phyloP scores from a whole-genome alignment of 345 rosid species.

The Eucalyptus guilfoylei region DNA sequence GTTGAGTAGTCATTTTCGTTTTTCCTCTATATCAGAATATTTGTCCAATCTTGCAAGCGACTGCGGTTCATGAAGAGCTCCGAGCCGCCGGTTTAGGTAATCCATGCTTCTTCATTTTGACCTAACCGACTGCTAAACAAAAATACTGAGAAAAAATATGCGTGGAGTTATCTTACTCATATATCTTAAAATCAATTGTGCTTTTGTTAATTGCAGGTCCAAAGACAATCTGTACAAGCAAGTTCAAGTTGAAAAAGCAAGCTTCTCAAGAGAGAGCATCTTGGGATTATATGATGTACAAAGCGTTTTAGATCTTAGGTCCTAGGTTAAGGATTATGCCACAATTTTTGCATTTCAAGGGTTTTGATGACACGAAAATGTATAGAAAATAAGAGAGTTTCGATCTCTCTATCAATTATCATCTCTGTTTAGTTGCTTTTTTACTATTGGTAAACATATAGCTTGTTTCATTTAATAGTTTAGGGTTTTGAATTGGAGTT shows the following conservation, averaged over 20 bases:
- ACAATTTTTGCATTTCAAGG: background rate
- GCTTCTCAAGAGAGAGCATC: background rate
- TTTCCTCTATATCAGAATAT: slow-evolving; percentile 25
- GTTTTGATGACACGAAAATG: background rate
- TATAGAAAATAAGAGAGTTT: background rate
- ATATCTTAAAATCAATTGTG: too few species aligned
- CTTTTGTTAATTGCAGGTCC: slow-evolving; percentile 5
- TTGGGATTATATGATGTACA: slow-evolving; percentile 8
- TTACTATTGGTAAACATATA: background rate
- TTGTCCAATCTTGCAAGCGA: slow-evolving; percentile 53
- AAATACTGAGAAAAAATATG: background rate
- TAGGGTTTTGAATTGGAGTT: background rate
- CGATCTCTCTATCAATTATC: background rate
- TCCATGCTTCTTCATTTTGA: background rate
- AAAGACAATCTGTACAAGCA: slow-evolving; percentile 9
- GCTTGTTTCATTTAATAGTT: background rate
- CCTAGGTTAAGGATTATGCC: background rate
- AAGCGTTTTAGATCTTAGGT: background rate
- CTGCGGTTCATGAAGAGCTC: slow-evolving; percentile 52
- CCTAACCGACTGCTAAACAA: background rate
- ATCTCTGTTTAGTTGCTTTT: background rate
- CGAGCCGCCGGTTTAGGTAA: slow-evolving; percentile 27
- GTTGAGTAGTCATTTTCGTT: too few species aligned
- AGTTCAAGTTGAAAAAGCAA: slow-evolving; percentile 2
- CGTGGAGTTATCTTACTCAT: too few species aligned